A percentile compares a stretch with the other conserved stretches of the same genome.
Evolutionary conservation across 2,329 filamentous ascomycete species (phyloP).

Genomic region (Xylaria sp.): DNA sequence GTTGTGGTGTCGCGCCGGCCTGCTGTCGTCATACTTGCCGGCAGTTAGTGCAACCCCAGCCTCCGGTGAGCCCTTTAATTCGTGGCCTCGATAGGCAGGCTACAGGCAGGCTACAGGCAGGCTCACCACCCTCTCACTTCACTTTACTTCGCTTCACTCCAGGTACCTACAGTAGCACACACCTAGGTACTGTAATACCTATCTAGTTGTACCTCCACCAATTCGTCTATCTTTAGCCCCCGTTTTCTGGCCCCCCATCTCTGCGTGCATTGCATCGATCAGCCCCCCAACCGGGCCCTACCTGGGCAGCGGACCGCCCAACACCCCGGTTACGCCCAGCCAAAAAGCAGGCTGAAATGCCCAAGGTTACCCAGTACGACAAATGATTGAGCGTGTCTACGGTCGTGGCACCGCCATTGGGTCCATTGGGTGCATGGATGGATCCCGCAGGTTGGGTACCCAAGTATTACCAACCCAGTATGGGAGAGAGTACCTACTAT

Average conservation of each 20-base stretch:
- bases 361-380: background rate
- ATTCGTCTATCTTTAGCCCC: background rate
- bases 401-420: too few relatives aligned
- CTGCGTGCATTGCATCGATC: background rate
- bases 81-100: background rate
- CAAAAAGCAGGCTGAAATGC: slow-evolving; percentile 25
- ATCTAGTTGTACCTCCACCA: too few relatives aligned
- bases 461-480: background rate
- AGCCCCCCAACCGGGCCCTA: slow-evolving; percentile 12
- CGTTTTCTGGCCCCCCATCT: background rate
- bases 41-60: slow-evolving; percentile 22
- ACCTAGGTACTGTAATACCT: too few relatives aligned
- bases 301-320: background rate
- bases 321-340: slow-evolving; percentile 15
- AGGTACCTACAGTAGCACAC: too few relatives aligned
- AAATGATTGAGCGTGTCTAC: background rate
- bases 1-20: background rate
- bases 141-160: background rate
- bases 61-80: slow-evolving; percentile 11
- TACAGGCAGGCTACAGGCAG: background rate
- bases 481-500: too few relatives aligned
- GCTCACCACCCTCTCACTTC: background rate
- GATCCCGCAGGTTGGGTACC: background rate
- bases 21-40: slow-evolving; percentile 18
- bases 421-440: background rate